Conservation (phyloP, 192 early-diverging fungal genomes). For the Spizellomyces sp. region DNA sequence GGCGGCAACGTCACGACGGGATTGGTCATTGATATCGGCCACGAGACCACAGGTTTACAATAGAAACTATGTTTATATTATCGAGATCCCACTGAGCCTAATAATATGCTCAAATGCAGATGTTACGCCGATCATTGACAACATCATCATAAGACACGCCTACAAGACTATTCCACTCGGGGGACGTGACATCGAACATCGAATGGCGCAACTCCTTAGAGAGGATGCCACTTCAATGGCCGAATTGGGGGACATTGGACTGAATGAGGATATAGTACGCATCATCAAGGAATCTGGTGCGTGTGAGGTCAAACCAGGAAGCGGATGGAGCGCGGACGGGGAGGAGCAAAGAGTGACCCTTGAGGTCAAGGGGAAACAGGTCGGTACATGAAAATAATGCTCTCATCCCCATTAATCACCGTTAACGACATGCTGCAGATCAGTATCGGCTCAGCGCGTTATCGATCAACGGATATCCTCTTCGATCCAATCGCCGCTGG, state of each 20-base stretch:
- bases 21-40: conserved; percentile 90
- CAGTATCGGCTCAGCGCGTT: conserved; percentile 38
- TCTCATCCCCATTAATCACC: background rate
- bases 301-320: conserved; percentile 20
- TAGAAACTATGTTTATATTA: background rate
- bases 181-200: conserved; percentile 66
- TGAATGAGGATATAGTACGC: conserved; percentile 29
- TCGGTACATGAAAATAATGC: conserved; percentile 9
- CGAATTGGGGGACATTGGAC: conserved; percentile 40
- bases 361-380: conserved; percentile 33
- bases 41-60: conserved; percentile 70
- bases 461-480: conserved; percentile 66
- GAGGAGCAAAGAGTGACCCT: conserved; percentile 15
- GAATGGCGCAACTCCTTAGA: conserved; percentile 64
- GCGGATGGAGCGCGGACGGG: background rate
- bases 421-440: too few species aligned
- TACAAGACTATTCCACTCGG: conserved; percentile 67
- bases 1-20: conserved; percentile 77
- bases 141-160: conserved; percentile 60
- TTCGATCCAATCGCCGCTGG: conserved; percentile 67
- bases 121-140: conserved; percentile 82
- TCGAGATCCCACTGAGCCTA: conserved; percentile 1
- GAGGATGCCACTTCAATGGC: conserved; percentile 51
- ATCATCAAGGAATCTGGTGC: conserved; percentile 36
- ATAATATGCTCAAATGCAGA: conserved; percentile 37